Percentiles rank a stretch among this genome's conserved stretches.
Conservation (phyloP, 257 asterid genomes). For the Scutellaria minor region DNA sequence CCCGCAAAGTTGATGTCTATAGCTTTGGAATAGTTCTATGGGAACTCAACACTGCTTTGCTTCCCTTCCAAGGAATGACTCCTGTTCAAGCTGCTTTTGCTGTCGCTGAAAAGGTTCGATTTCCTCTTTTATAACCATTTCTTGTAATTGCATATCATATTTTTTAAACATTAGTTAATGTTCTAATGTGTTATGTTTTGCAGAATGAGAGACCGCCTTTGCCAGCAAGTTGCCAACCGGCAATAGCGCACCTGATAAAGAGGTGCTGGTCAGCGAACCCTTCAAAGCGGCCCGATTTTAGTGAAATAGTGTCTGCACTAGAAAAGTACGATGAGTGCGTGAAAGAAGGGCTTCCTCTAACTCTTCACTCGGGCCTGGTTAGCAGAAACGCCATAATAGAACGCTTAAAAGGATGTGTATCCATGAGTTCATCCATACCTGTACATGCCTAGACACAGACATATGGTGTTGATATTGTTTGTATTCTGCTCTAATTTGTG, state of each 20-base stretch:
- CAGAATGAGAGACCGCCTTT: constrained; percentile 95
- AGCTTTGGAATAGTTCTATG: constrained; percentile 87
- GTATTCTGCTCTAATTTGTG: no score
- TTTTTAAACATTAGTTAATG: no score
- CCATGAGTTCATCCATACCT: constrained; percentile 67
- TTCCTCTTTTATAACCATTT: not conserved
- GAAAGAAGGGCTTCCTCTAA: constrained; percentile 83
- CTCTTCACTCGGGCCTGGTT: constrained; percentile 62
- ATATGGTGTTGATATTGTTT: no score
- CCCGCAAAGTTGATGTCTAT: constrained; percentile 83
- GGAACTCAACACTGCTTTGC: constrained; percentile 77
- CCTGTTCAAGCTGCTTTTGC: constrained; percentile 88
- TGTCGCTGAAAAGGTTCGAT: constrained; percentile 69
- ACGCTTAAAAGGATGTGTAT: constrained; percentile 78
- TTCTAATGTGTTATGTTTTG: not conserved
- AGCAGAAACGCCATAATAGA: constrained; percentile 63
- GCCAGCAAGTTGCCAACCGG: constrained; percentile 89
- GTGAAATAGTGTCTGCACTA: constrained; percentile 67
- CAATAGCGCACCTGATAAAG: constrained; percentile 82
- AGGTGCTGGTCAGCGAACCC: constrained; percentile 91
- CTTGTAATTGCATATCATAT: not conserved
- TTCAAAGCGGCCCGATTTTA: constrained; percentile 81
- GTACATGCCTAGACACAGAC: constrained; percentile 55
- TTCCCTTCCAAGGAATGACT: constrained; percentile 85
- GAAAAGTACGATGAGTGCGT: constrained; percentile 81